These are phyloP conservation scores for Calonectria honghensis DNA, from an alignment of 2,329 filamentous ascomycete genomes.

Conservation along the genomic window DNA sequence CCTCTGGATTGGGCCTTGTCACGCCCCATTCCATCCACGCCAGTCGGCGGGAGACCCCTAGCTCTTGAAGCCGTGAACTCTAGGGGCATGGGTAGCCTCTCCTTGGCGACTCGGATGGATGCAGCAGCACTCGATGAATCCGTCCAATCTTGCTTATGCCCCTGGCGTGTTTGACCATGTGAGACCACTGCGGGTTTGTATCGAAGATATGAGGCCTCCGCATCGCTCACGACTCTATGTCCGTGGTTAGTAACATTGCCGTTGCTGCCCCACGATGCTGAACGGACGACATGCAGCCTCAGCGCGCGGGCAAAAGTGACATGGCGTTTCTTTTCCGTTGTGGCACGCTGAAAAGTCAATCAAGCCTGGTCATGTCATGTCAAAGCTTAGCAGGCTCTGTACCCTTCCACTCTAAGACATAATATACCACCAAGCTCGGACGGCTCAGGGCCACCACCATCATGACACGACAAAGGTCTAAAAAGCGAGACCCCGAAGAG, in stretches of 20 bases:
- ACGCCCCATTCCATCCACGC: conserved; percentile 34
- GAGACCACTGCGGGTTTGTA: conserved; percentile 8
- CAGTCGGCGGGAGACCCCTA: conserved; percentile 7
- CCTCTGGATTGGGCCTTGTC: conserved; percentile 27
- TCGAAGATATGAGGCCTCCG: conserved; percentile 5
- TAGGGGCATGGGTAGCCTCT: conserved; percentile 2
- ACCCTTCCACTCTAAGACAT: conserved; percentile 9
- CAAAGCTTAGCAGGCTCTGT: not conserved
- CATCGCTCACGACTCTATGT: not conserved
- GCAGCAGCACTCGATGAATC: not conserved
- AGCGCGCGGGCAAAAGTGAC: not conserved
- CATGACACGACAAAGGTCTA: conserved; percentile 14
- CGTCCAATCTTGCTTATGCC: conserved; percentile 27
- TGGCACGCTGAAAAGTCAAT: not conserved
- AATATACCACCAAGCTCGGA: conserved; percentile 16
- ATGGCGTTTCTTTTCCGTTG: not conserved
- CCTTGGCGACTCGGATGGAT: conserved; percentile 8
- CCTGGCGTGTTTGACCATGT: conserved; percentile 26
- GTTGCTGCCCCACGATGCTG: not conserved
- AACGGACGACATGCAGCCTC: not conserved
- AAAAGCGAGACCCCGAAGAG: conserved; percentile 26
- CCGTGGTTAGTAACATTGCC: conserved; percentile 25
- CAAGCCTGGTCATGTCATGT: conserved; percentile 9
- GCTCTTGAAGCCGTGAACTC: conserved; percentile 24
- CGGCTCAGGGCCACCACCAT: conserved; percentile 15